Base-by-base conservation (phyloP, 2,329 filamentous ascomycete genomes). In the Fusarium buharicum region DNA sequence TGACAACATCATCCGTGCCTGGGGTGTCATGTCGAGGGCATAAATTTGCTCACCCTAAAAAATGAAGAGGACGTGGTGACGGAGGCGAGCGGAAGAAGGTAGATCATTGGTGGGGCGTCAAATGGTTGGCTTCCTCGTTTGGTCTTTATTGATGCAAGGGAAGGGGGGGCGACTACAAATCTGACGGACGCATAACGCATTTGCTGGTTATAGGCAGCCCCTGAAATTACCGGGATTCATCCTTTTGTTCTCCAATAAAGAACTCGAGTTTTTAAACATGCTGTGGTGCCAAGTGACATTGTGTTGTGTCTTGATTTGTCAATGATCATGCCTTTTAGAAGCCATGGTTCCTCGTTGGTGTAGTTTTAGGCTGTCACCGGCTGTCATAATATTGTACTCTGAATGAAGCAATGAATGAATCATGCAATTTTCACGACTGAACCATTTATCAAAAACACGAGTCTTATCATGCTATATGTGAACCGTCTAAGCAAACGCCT, bases 1-100 rank as follows among this genome's bases (percentile, higher is more conserved):
- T 75, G 95, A 99, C 86, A 98, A 97, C 89, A 90, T 96, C 85
- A 97, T 97, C 85, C 91, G 93, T 76, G 93, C 92, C 74, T 97
- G 93, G 93, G 93, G 93, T 84, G 93, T 97, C 78, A 96, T 97
- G 92, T 95, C 92, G 81, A 88, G 92, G 82, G 91, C 90, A 83
- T 93, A 92, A 79, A 73, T 60, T 24, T 46, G 64, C 67, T 66
- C 62, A 53, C 49, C 52, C 59, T 65, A 61, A 70, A 71, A 67
- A 67, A 59, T 66, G 61, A 62, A 68, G 61, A 62, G 60, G 63
- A 8, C 59, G 68, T 63, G 58, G 59, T 64, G 68, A 67, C 51
- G 64, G 63, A 69, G 61, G 62, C 52, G 60, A 68, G 66, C 63
- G 71, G 67, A 71, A 71, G 70, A 73, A 70, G 73, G 76, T 77